A percentile compares a stretch with the other conserved stretches of the same genome.
These are phyloP conservation scores for Massariosphaeria phaeospora DNA, from an alignment of 495 filamentous ascomycete genomes.

Conservation along the genomic window DNA sequence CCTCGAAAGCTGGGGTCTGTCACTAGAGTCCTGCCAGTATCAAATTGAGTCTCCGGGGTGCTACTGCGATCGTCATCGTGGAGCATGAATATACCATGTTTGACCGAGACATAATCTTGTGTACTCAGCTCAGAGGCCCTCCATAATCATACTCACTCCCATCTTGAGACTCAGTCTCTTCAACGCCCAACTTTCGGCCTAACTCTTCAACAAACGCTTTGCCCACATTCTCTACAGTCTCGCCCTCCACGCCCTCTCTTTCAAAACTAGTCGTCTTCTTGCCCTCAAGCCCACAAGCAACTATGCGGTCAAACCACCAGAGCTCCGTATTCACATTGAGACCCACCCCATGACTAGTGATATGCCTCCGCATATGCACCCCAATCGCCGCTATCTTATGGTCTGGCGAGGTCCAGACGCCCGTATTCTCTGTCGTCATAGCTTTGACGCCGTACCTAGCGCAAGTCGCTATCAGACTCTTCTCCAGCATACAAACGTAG, in stretches of 20 bases:
- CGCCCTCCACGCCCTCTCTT: slow-evolving; percentile 31
- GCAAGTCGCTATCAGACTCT: slow-evolving; percentile 63
- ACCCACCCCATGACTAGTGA: slow-evolving; percentile 81
- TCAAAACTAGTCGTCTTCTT: slow-evolving; percentile 66
- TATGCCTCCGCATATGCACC: slow-evolving; percentile 76
- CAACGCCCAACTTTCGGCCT: slow-evolving; percentile 26
- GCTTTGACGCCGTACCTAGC: slow-evolving; percentile 52
- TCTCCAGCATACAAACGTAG: slow-evolving; percentile 73
- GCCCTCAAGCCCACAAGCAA: slow-evolving; percentile 80
- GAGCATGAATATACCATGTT: no score
- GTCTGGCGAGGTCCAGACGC: slow-evolving; percentile 57
- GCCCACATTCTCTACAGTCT: slow-evolving; percentile 36
- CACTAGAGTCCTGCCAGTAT: no score
- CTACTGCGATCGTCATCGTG: no score
- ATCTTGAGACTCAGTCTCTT: slow-evolving; percentile 5
- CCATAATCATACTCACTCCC: not conserved
- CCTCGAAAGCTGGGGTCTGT: no score
- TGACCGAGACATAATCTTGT: not conserved
- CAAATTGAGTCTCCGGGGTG: no score
- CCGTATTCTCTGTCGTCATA: slow-evolving; percentile 68
- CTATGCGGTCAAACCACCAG: slow-evolving; percentile 70
- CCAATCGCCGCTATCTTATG: slow-evolving; percentile 83
- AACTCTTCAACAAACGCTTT: slow-evolving; percentile 36
- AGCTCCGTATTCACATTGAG: slow-evolving; percentile 72
- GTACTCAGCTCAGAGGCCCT: not conserved